Evolutionary conservation across 2,329 filamentous ascomycete genomes (phyloP).

Genomic region (Aspergillus sp.): DNA sequence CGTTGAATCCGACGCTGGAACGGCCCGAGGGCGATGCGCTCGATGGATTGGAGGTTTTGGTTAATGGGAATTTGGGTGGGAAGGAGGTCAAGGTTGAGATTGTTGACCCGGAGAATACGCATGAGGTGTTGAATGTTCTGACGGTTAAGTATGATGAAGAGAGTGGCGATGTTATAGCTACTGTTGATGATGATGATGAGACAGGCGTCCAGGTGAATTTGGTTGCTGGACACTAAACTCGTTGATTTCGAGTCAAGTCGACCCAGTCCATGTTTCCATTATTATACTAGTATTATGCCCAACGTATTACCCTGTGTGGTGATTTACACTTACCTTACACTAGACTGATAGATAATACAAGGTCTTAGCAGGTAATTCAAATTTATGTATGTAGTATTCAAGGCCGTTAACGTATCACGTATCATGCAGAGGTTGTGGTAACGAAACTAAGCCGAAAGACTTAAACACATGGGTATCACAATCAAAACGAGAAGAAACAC

Average conservation of each 20-base stretch:
- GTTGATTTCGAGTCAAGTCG: not conserved
- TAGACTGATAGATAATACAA: not conserved
- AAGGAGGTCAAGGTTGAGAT: constrained; percentile 24
- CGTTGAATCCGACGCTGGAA: constrained; percentile 27
- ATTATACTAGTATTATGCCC: not conserved
- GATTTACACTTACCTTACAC: not conserved
- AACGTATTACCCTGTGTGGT: not conserved
- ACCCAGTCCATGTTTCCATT: not conserved
- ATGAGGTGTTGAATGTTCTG: constrained; percentile 26
- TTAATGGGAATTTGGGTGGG: constrained; percentile 25
- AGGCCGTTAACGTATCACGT: constrained; percentile 10
- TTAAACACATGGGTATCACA: constrained; percentile 29
- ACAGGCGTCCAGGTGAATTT: constrained; percentile 22
- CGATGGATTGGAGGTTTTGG: constrained; percentile 30
- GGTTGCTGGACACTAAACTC: constrained; percentile 15
- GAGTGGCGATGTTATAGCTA: constrained; percentile 15
- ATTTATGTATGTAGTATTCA: not conserved
- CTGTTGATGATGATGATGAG: constrained; percentile 14
- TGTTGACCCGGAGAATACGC: constrained; percentile 26
- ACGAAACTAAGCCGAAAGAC: constrained; percentile 12
- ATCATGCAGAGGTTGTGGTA: constrained; percentile 3
- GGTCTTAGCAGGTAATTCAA: not conserved
- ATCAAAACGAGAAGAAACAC: constrained; percentile 8
- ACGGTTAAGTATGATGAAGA: constrained; percentile 13
- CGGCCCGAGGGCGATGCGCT: constrained; percentile 28